Evolutionary conservation across 371 early-diverging fungal genomes (phyloP).

Genomic region (Amoeboaphelidium protococcarum): DNA sequence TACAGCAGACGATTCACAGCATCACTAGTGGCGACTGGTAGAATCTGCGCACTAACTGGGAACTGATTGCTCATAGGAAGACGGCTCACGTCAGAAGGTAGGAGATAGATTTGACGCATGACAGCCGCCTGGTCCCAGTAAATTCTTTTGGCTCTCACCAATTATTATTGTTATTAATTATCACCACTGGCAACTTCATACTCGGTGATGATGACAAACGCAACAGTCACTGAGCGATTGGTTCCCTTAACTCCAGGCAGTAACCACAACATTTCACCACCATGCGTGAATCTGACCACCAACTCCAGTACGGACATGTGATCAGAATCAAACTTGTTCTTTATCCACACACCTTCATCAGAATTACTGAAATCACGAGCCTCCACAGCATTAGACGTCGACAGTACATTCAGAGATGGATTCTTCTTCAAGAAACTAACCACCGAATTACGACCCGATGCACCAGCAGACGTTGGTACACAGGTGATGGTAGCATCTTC

Average conservation of each 20-base stretch:
- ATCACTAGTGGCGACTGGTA: too few relatives aligned
- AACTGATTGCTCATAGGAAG: background rate
- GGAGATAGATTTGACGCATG: conserved; percentile 13
- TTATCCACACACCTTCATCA: background rate
- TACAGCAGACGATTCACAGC: too few relatives aligned
- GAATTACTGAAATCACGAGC: background rate
- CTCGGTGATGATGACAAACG: conserved; percentile 7
- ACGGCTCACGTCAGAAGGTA: conserved; percentile 6
- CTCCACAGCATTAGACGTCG: background rate
- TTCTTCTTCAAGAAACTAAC: background rate
- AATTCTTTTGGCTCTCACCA: conserved; percentile 8
- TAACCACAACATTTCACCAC: conserved; percentile 13
- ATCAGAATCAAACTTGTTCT: background rate
- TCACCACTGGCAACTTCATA: background rate
- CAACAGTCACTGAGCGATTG: conserved; percentile 8
- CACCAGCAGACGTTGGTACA: background rate
- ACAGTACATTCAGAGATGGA: background rate
- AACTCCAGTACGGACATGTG: conserved; percentile 10
- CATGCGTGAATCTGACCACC: conserved; percentile 15
- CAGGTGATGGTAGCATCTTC: background rate
- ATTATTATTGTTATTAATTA: conserved; percentile 1
- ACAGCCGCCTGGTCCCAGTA: conserved; percentile 23
- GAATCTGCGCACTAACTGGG: background rate
- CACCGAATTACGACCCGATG: background rate
- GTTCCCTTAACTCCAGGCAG: conserved; percentile 18